A percentile compares a stretch with the other conserved stretches of the same genome.
Evolutionary conservation across 2,329 filamentous ascomycete genomes (phyloP).

Genomic region (Sclerotinia trifoliorum): DNA sequence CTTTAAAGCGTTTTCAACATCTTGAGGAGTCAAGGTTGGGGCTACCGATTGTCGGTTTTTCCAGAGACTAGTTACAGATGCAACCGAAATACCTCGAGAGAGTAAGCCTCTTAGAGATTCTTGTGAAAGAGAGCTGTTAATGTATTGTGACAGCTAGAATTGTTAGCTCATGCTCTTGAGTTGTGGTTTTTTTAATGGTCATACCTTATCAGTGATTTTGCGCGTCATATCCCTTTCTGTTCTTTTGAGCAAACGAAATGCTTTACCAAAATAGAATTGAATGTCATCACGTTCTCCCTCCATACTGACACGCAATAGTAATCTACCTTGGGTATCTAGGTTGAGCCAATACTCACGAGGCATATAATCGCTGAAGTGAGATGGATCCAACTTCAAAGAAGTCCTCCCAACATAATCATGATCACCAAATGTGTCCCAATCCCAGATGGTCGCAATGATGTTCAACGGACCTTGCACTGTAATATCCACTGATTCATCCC

Average conservation of each 20-base stretch:
- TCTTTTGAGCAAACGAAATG: constrained; percentile 90
- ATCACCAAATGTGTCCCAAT: constrained; percentile 95
- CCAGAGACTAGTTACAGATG: constrained; percentile 70
- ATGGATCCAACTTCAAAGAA: constrained; percentile 96
- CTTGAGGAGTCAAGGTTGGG: constrained; percentile 63
- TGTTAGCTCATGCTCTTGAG: constrained; percentile 23
- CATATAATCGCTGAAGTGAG: constrained; percentile 93
- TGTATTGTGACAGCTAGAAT: constrained; percentile 79
- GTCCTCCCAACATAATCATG: constrained; percentile 97
- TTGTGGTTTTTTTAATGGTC: constrained; percentile 7
- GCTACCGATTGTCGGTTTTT: constrained; percentile 57
- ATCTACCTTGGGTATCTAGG: constrained; percentile 87
- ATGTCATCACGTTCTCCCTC: constrained; percentile 98
- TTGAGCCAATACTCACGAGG: constrained; percentile 98
- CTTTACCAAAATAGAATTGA: constrained; percentile 96
- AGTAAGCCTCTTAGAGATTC: constrained; percentile 75
- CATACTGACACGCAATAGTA: constrained; percentile 93
- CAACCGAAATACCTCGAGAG: constrained; percentile 66
- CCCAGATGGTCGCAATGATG: constrained; percentile 96
- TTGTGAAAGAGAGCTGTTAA: constrained; percentile 81
- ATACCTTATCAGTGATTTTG: constrained; percentile 94
- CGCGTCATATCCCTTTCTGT: constrained; percentile 98
- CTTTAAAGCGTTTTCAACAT: constrained; percentile 77
- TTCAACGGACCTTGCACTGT: constrained; percentile 89
- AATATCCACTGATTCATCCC: constrained; percentile 97